Evolutionary conservation across 768 basidiomycete species (phyloP), one percentile per base, ranked within the genome.

Genomic region (Xerocomellus intermedius): DNA sequence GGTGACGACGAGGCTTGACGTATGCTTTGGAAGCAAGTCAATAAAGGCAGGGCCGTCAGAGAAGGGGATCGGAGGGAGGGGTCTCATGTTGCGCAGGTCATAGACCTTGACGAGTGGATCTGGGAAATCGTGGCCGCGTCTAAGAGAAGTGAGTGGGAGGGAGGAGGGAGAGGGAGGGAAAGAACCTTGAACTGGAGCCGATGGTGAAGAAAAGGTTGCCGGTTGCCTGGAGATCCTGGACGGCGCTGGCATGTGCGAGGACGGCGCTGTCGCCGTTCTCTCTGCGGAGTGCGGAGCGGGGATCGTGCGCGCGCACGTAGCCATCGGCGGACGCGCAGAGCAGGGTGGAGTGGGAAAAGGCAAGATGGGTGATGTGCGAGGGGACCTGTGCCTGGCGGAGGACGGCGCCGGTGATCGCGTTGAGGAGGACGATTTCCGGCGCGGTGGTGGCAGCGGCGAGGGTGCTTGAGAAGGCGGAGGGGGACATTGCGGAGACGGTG

Each of bases 51-150:
- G 94, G 0, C 89, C 89, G 12, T 86, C 82, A 6, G 92, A 84
- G 69, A 97, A 98, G 2, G 91, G 84, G 30, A 98, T 80, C 0
- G 96, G 93, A 3, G 92, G 81, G 2, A 98, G 78, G 1, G 93
- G 79, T 38, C 83, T 81, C 77, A 98, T 82, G 22, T 81, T 91
- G 30, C 96, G 87, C 30, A 92, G 64, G 69, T 99, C 96, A 63
- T 89, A 97, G 13, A 98, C 79, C 73, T 96, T 97, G 59, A 99
- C 92, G 33, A 94, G 77, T 3, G 94, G 91, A 68, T 98, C 96
- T 0, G 91, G 89, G 51, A 88, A 82, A 5, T 95, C 93, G 44
- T 89, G 86, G 8, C 88, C 86, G 71, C 91, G 92, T 69, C 95
- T 97, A 64, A 50, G 30, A 28, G 35, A 12, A 14, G 59, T 69